phyloP scores from a whole-genome alignment of 2,329 filamentous ascomycete species.

The Verticillium longisporum region DNA sequence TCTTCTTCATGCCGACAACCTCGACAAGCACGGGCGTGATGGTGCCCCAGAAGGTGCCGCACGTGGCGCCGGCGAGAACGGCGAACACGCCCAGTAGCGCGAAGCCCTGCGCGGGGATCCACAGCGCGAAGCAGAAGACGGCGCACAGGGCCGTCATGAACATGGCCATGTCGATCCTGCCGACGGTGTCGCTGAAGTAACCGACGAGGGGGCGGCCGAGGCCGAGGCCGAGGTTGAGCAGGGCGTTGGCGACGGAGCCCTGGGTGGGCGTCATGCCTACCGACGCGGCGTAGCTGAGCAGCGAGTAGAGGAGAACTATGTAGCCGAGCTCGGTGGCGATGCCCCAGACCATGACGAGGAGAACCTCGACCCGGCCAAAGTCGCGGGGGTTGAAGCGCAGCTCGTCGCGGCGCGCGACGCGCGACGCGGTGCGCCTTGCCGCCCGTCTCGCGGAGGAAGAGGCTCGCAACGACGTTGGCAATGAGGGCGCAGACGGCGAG shows the following conservation, averaged over 20 bases:
- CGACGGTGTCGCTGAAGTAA: constrained; percentile 53
- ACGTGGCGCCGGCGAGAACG: constrained; percentile 48
- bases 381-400: constrained; percentile 8
- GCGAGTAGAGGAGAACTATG: constrained; percentile 55
- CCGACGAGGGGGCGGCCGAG: constrained; percentile 54
- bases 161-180: constrained; percentile 56
- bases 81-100: constrained; percentile 53
- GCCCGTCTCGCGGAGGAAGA: constrained; percentile 31
- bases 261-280: constrained; percentile 54
- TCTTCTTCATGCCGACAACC: constrained; percentile 50
- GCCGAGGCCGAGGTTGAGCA: constrained; percentile 57
- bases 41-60: constrained; percentile 54
- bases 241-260: constrained; percentile 52
- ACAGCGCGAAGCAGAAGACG: constrained; percentile 52
- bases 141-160: constrained; percentile 47
- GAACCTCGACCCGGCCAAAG: constrained; percentile 40
- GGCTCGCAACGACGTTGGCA: constrained; percentile 45
- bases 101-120: constrained; percentile 53
- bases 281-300: constrained; percentile 54
- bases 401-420: not conserved
- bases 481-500: constrained; percentile 37
- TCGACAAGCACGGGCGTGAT: constrained; percentile 54
- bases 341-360: constrained; percentile 52
- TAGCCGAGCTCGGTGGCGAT: constrained; percentile 59
- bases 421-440: not conserved